These are phyloP conservation scores for Malassezia yamatoensis DNA, from an alignment of 1,284 basidiomycete species.

Conservation along the genomic window DNA sequence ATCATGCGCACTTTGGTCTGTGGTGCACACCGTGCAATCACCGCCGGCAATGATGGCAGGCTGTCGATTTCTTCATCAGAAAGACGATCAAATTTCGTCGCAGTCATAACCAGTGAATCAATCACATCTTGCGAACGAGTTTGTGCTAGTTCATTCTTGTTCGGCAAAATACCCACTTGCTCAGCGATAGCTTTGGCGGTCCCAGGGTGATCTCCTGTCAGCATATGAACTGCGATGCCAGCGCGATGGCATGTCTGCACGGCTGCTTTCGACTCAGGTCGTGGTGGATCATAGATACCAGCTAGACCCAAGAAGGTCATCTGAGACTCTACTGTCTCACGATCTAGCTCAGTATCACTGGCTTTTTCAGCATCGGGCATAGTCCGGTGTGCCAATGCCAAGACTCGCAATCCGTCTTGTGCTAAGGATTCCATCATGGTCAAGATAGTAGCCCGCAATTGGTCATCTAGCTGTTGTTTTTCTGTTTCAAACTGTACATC, in stretches of 20 bases:
- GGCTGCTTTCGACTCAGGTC: conserved; percentile 58
- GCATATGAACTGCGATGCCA: conserved; percentile 61
- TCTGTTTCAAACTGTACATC: conserved; percentile 38
- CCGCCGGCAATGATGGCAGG: conserved; percentile 54
- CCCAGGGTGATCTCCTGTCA: conserved; percentile 51
- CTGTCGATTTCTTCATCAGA: conserved; percentile 58
- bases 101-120: conserved; percentile 51
- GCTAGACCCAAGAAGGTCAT: conserved; percentile 59
- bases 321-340: conserved; percentile 54
- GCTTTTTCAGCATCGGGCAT: conserved; percentile 25
- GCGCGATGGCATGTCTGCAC: conserved; percentile 59
- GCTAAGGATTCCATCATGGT: conserved; percentile 43
- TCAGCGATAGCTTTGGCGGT: conserved; percentile 50
- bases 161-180: conserved; percentile 54
- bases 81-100: conserved; percentile 58
- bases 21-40: conserved; percentile 56
- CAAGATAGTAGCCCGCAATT: conserved; percentile 25
- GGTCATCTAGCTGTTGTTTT: conserved; percentile 34
- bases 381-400: conserved; percentile 37
- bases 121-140: conserved; percentile 24
- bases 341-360: conserved; percentile 27
- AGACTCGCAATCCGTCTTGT: conserved; percentile 37
- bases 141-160: conserved; percentile 26
- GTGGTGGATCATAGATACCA: conserved; percentile 62
- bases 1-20: conserved; percentile 55